Evolutionary conservation across 371 early-diverging fungal species (phyloP).

Genomic region (Dinochytrium kinnereticum): DNA sequence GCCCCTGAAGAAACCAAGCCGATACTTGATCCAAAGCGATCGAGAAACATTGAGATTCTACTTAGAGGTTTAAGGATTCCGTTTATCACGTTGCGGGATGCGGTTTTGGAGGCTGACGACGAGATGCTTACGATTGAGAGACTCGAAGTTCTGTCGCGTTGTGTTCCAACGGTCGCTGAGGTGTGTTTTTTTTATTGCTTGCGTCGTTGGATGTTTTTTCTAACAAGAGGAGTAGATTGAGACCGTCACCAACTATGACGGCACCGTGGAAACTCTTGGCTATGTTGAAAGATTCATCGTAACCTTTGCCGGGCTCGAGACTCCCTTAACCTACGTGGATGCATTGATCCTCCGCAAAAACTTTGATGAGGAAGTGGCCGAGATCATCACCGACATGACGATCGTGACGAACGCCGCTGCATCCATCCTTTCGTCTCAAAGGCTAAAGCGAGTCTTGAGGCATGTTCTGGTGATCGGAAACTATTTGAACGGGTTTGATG

Average conservation of each 20-base stretch:
- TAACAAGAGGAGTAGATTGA: slow-evolving; percentile 55
- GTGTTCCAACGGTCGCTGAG: slow-evolving; percentile 45
- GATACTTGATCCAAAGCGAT: slow-evolving; percentile 39
- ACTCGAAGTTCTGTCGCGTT: slow-evolving; percentile 31
- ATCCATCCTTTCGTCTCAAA: slow-evolving; percentile 49
- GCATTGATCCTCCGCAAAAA: slow-evolving; percentile 76
- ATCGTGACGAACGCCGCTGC: slow-evolving; percentile 52
- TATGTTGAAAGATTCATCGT: slow-evolving; percentile 71
- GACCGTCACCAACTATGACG: slow-evolving; percentile 67
- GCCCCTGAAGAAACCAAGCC: background rate
- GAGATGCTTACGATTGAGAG: slow-evolving; percentile 41
- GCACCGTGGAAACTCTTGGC: slow-evolving; percentile 66
- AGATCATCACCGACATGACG: slow-evolving; percentile 58
- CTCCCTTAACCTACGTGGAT: background rate
- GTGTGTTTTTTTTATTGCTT: slow-evolving; percentile 6
- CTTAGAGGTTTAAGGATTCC: slow-evolving; percentile 19
- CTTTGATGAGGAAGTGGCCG: slow-evolving; percentile 72
- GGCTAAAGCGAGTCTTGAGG: slow-evolving; percentile 67
- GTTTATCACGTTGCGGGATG: slow-evolving; percentile 34
- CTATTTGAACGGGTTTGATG: slow-evolving; percentile 75
- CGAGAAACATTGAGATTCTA: slow-evolving; percentile 42
- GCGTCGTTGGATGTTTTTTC: background rate
- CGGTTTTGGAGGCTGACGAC: slow-evolving; percentile 41
- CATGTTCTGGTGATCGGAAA: slow-evolving; percentile 80
- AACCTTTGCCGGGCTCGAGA: slow-evolving; percentile 68